A percentile compares a stretch with the other conserved stretches of the same genome.
Conservation (phyloP, 2,329 filamentous ascomycete species). For the Myriosclerotinia scirpicola region DNA sequence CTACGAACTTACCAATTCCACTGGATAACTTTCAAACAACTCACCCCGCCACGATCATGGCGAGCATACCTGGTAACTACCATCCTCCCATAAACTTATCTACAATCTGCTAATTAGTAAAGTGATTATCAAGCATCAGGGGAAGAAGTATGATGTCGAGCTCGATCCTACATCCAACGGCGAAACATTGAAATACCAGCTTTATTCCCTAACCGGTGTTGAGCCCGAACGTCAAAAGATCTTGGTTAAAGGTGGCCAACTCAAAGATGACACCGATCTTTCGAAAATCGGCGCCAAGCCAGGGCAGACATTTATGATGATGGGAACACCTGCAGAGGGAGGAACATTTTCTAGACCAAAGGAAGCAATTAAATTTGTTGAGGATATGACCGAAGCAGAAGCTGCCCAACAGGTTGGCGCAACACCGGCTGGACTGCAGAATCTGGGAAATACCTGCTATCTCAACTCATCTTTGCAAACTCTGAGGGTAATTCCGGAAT, state of each 20-base stretch:
- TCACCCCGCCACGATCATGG: conserved; percentile 37
- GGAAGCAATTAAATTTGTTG: conserved; percentile 81
- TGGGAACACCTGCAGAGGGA: conserved; percentile 76
- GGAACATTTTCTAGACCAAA: conserved; percentile 69
- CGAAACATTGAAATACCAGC: conserved; percentile 92
- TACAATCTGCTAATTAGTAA: conserved; percentile 31
- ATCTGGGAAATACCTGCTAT: conserved; percentile 97
- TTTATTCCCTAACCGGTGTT: conserved; percentile 92
- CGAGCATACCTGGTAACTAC: conserved; percentile 40
- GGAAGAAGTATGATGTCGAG: conserved; percentile 93
- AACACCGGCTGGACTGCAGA: conserved; percentile 82
- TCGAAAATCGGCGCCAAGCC: conserved; percentile 81
- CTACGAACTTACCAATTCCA: background rate
- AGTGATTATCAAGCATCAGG: conserved; percentile 94
- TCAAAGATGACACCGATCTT: conserved; percentile 93
- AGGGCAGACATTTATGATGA: conserved; percentile 90
- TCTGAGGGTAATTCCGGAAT: conserved; percentile 82
- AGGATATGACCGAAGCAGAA: conserved; percentile 97
- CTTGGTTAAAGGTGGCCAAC: conserved; percentile 86
- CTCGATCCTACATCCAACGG: conserved; percentile 81
- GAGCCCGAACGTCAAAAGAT: conserved; percentile 97
- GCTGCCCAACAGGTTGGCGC: conserved; percentile 79
- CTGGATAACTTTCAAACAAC: background rate
- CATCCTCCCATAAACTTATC: background rate
- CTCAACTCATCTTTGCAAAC: conserved; percentile 97